Base-by-base conservation (phyloP, 441 rosid species). In the Raphanus hybrid region DNA sequence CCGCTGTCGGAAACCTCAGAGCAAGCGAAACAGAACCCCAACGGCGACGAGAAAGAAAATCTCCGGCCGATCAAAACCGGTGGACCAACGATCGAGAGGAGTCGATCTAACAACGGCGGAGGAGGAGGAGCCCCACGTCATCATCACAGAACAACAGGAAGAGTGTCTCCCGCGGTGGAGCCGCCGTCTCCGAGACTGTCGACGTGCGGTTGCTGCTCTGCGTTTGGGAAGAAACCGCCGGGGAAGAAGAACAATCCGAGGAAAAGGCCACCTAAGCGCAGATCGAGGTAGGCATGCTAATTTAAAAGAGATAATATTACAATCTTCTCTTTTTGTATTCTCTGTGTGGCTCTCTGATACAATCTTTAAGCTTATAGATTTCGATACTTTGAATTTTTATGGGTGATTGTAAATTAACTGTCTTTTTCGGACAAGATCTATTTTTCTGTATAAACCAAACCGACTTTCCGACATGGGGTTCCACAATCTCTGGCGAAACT, bases 101-200 rank as follows among this genome's bases (percentile, higher is more conserved):
- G 90, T 85, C 89, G 91, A 83, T 89, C 97, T n/a, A n/a, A n/a
- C 69, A 87, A 23, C 26, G 26, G 26, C 26, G 26, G 26, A 23
- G 94, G 97, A 5, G 93, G 94, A 64, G 90, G 83, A 29, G 79
- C 66, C 1, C 34, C 60, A 16, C 72, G 92, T 8, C 88, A 86
- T 23, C 88, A 86, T 23, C 84, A 84, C 74, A 86, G 94, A 11
- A 14, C 76, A 29, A 87, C 93, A 3, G 97, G 92, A 23, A 90
- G 85, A 83, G 97, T 88, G 3, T 85, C 98, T 63, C 97, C 94
- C 45, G 94, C 91, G 3, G 81, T 88, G 5, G 98, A 94, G 20
- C 99, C 99, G 7, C 97, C 99, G 16, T 94, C 99, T 43, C 99
- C 98, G 3, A 89, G 88, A 83, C 69, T 94, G 0, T 89, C 93